Conservation (phyloP, 352 stramenopile species). For the Pythium phragmitis region DNA sequence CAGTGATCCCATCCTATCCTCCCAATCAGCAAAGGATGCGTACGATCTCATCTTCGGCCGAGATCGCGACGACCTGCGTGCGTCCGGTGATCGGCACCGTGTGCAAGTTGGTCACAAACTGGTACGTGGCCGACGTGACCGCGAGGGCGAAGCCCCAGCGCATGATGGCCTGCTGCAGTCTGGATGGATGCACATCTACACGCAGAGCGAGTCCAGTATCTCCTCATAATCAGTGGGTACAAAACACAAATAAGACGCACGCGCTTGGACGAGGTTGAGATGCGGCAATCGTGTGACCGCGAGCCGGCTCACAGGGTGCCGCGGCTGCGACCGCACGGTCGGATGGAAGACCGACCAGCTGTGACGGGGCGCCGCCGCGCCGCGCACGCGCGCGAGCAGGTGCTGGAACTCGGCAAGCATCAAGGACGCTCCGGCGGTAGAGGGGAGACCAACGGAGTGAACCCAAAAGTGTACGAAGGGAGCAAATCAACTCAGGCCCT, state of each 20-base stretch:
- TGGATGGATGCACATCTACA: slow-evolving; percentile 50
- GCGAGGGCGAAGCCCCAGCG: slow-evolving; percentile 39
- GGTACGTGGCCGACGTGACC: slow-evolving; percentile 49
- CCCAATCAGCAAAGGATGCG: not conserved
- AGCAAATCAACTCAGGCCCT: not conserved
- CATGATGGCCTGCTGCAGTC: slow-evolving; percentile 39
- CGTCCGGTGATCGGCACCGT: slow-evolving; percentile 63
- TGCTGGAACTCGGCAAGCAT: slow-evolving; percentile 1
- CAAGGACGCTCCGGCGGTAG: too few relatives aligned
- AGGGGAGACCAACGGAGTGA: not conserved
- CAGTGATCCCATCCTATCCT: too few relatives aligned
- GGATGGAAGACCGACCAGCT: slow-evolving; percentile 58
- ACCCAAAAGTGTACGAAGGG: not conserved
- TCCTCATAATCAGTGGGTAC: too few relatives aligned
- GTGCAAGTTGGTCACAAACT: slow-evolving; percentile 72
- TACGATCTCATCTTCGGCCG: slow-evolving; percentile 43
- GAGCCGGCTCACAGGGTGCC: slow-evolving; percentile 40
- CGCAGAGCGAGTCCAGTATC: too few relatives aligned
- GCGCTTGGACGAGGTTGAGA: slow-evolving; percentile 43
- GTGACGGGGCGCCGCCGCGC: slow-evolving; percentile 30
- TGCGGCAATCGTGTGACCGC: slow-evolving; percentile 34
- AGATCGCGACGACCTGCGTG: slow-evolving; percentile 67
- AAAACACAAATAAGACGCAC: slow-evolving; percentile 23
- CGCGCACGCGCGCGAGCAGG: slow-evolving; percentile 12
- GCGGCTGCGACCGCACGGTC: slow-evolving; percentile 22